Percentiles rank a stretch among this genome's conserved stretches.
Evolutionary conservation across 129 eudicot genomes (phyloP).

Genomic region (Deinandra increscens): DNA sequence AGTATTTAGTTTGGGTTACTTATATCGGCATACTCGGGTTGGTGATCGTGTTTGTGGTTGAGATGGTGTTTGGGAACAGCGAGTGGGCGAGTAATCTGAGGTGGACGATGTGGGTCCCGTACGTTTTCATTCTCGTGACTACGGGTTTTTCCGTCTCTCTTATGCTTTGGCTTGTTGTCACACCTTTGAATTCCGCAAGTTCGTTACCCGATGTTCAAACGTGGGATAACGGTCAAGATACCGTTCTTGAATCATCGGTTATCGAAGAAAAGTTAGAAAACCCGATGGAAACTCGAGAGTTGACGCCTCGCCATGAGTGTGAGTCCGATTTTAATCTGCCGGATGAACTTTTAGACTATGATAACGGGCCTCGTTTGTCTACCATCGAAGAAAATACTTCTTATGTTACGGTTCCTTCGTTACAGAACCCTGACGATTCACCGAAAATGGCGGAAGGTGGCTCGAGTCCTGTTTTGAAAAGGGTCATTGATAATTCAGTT

Average conservation of each 20-base stretch:
- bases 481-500: conserved; percentile 39
- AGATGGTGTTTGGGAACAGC: conserved; percentile 76
- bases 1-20: conserved; percentile 49
- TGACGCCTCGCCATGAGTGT: neutral
- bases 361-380: conserved; percentile 28
- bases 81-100: conserved; percentile 80
- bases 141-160: conserved; percentile 53
- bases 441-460: conserved; percentile 20
- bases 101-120: conserved; percentile 55
- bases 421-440: conserved; percentile 27
- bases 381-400: conserved; percentile 49
- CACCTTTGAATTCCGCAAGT: conserved; percentile 70
- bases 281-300: conserved; percentile 35
- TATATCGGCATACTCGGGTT: conserved; percentile 71
- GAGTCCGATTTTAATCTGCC: conserved; percentile 47
- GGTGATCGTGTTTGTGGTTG: conserved; percentile 61
- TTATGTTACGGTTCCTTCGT: conserved; percentile 19
- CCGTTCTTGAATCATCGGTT: conserved; percentile 26
- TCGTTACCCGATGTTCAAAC: conserved; percentile 38
- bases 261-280: conserved; percentile 30
- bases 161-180: conserved; percentile 70
- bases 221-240: conserved; percentile 38
- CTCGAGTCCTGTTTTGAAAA: conserved; percentile 21
- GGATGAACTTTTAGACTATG: conserved; percentile 51
- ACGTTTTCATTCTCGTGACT: conserved; percentile 47